Evolutionary conservation across 169 alveolate species (phyloP).

Genomic region (Plasmodium coatneyi): DNA sequence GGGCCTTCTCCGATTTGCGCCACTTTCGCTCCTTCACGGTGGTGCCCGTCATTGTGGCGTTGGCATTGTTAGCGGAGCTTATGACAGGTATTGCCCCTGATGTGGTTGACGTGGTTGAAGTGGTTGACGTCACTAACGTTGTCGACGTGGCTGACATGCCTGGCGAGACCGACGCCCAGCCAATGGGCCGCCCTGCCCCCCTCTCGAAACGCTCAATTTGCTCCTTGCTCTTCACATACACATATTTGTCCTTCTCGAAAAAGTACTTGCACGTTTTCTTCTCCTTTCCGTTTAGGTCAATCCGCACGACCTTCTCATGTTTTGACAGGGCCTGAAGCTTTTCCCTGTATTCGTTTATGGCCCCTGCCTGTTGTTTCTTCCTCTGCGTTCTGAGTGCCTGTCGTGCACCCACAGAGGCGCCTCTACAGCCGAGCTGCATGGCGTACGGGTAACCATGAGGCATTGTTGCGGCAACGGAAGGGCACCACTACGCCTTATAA

Average conservation of each 20-base stretch:
- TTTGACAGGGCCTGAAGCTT: slow-evolving; percentile 1
- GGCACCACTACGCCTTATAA: neutral
- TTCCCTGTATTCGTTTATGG: slow-evolving; percentile 14
- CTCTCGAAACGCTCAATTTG: slow-evolving; percentile 15
- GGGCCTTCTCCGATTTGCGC: neutral
- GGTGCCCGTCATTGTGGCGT: neutral
- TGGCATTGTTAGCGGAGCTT: neutral
- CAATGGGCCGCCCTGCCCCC: neutral
- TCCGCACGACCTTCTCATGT: slow-evolving; percentile 25
- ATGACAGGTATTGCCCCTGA: neutral
- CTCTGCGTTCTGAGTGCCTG: neutral
- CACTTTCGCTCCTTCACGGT: neutral
- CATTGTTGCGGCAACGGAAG: neutral
- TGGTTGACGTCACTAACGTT: too few species aligned
- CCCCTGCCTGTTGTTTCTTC: neutral
- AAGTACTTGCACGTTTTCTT: slow-evolving; percentile 25
- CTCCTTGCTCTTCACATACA: slow-evolving; percentile 16
- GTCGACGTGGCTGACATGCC: too few species aligned
- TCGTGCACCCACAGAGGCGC: neutral
- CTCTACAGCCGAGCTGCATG: neutral
- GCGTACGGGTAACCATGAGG: neutral
- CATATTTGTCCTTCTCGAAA: slow-evolving; percentile 33
- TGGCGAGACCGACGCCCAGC: neutral
- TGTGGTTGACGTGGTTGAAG: too few species aligned
- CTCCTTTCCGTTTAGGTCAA: slow-evolving; percentile 35